Evolutionary conservation across 2,329 filamentous ascomycete species (phyloP).

Genomic region (Fonsecaea multimorphosa): DNA sequence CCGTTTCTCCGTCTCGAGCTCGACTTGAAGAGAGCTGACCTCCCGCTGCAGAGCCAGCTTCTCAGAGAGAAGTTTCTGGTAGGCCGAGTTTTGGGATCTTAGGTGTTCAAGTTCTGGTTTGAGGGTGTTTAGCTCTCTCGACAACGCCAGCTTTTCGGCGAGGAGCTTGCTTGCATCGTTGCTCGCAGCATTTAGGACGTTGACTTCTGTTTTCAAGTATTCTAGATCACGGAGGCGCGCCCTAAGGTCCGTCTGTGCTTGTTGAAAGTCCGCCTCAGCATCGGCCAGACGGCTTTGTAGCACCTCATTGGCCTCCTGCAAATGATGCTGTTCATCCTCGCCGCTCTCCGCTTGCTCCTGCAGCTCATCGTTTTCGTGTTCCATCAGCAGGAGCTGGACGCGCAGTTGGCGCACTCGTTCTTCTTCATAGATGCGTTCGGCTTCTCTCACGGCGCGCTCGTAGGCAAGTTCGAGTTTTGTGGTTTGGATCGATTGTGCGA

Average conservation of each 20-base stretch:
- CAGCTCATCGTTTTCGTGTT: conserved; percentile 74
- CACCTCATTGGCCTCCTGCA: conserved; percentile 59
- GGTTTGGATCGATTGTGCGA: conserved; percentile 52
- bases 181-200: conserved; percentile 69
- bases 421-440: conserved; percentile 72
- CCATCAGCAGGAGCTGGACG: conserved; percentile 72
- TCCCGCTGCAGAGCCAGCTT: conserved; percentile 82
- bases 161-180: conserved; percentile 74
- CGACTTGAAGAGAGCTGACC: conserved; percentile 75
- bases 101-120: conserved; percentile 69
- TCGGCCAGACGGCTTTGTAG: conserved; percentile 48
- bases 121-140: conserved; percentile 64
- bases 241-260: conserved; percentile 59
- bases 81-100: conserved; percentile 62
- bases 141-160: conserved; percentile 67
- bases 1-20: conserved; percentile 82
- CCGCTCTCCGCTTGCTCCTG: conserved; percentile 66
- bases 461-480: conserved; percentile 71
- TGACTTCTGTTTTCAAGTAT: conserved; percentile 69
- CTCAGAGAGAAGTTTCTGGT: conserved; percentile 74
- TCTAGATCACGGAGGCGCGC: conserved; percentile 61
- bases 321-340: conserved; percentile 58
- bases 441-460: conserved; percentile 67
- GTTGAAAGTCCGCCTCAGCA: conserved; percentile 56
- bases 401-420: conserved; percentile 75